These are phyloP conservation scores for Gossypium australe DNA, from an alignment of 345 rosid genomes.

Conservation along the genomic window DNA sequence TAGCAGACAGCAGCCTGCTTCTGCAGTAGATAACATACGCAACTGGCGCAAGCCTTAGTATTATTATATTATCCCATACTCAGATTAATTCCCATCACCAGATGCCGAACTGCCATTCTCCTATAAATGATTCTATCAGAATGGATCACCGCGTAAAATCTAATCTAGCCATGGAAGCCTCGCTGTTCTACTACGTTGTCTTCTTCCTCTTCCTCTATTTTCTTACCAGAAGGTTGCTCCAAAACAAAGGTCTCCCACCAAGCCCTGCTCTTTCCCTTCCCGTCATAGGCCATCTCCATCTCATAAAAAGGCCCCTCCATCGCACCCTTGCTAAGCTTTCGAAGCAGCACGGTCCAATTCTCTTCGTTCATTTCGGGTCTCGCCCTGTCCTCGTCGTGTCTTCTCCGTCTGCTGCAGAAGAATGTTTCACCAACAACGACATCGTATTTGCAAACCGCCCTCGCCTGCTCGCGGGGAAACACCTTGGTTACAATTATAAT, in stretches of 20 bases:
- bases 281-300: constrained; percentile 27
- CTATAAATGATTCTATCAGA: neutral
- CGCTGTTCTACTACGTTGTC: neutral
- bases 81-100: neutral
- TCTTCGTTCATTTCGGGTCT: constrained; percentile 18
- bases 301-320: constrained; percentile 27
- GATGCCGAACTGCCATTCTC: neutral
- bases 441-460: constrained; percentile 23
- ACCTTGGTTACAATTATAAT: constrained; percentile 24
- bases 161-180: neutral
- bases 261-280: constrained; percentile 20
- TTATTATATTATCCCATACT: neutral
- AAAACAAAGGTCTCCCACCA: constrained; percentile 22
- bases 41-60: neutral
- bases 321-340: constrained; percentile 16
- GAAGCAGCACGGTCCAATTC: constrained; percentile 12
- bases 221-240: neutral
- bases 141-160: neutral
- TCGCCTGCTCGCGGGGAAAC: constrained; percentile 11
- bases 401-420: constrained; percentile 15
- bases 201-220: constrained; percentile 2
- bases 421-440: constrained; percentile 32
- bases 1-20: neutral
- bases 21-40: neutral
- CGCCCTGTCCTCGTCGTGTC: constrained; percentile 24